Base-by-base conservation (phyloP, 257 asterid genomes). In the Vinca minor region DNA sequence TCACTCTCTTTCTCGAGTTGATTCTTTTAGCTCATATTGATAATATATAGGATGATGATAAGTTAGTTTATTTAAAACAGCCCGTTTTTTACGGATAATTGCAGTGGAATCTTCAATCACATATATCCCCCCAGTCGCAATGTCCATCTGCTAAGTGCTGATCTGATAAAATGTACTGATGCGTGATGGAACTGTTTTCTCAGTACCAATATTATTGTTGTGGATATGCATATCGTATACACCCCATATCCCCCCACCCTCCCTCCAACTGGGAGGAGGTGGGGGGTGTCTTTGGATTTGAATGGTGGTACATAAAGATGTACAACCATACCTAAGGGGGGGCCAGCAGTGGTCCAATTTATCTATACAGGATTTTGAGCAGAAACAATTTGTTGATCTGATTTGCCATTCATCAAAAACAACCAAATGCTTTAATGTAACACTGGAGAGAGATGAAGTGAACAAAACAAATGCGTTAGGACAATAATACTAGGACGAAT, bases 311-410 rank as follows among this genome's bases (percentile, higher is more conserved):
- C 50, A 39, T 15, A 9, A 50, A 53, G 62, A 53, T 52, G 69
- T 49, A 46, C 15, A 49, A 11, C 62, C 66, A 68, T 48, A 23
- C 46, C 45, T 38, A 34, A 34, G 38, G 26, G 18, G n/a, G 41
- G 61, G 41, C 23, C 61, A 55, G 46, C 7, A n/a, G 38, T 60
- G 68, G 73, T 61, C 73, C 73, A 61, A 26, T 53, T 34, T 55
- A 18, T 42, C 20, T n/a, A 29, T 25, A 1, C 18, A 18, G 53
- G 28, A 28, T 44, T 67, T 28, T 39, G 25, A 50, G 13, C 68
- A 28, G 63, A 34, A 46, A 20, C 38, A 23, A 38, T 5, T 39
- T 65, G 68, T 28, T 20, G 34, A 32, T 17, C 4, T 17, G 71
- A 57, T 26, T 57, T 46, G 65, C 59, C 39, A 5, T 11, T 31